These are phyloP conservation scores for Beauveria rudraprayagi DNA, from an alignment of 2,329 filamentous ascomycete species.

Conservation along the genomic window DNA sequence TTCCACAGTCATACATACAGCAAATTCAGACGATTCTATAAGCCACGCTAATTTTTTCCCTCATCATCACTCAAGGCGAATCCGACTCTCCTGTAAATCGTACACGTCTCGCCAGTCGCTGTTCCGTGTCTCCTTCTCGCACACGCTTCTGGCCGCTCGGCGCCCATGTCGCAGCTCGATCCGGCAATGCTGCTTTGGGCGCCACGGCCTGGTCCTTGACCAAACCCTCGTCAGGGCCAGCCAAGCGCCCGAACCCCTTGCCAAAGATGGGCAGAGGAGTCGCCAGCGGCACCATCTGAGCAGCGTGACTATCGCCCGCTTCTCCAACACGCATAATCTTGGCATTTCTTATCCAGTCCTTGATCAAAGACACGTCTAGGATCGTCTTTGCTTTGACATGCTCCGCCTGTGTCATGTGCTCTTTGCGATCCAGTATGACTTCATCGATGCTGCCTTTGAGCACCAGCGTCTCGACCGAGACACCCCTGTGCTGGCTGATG, in stretches of 20 bases:
- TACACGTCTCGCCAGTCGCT: background rate
- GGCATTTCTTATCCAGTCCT: constrained; percentile 50
- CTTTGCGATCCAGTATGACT: constrained; percentile 65
- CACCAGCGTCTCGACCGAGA: constrained; percentile 80
- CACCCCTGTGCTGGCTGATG: constrained; percentile 72
- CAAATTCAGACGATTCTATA: background rate
- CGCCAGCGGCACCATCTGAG: constrained; percentile 41
- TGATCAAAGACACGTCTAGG: constrained; percentile 49
- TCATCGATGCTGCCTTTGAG: constrained; percentile 77
- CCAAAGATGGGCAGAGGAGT: constrained; percentile 44
- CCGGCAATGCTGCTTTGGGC: background rate
- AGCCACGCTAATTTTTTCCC: background rate
- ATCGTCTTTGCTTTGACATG: constrained; percentile 47
- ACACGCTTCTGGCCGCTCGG: background rate
- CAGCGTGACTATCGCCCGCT: constrained; percentile 24
- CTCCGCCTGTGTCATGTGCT: constrained; percentile 64
- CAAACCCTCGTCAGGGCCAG: constrained; percentile 40
- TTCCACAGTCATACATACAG: background rate
- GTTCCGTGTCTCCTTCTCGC: background rate
- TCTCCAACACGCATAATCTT: constrained; percentile 31
- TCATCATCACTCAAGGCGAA: background rate
- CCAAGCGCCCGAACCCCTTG: constrained; percentile 33
- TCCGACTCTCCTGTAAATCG: background rate
- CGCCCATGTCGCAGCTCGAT: background rate
- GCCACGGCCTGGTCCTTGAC: constrained; percentile 21